These are phyloP conservation scores for Kazachstania sp. DNA, from an alignment of 1,139 yeast species.

Conservation along the genomic window DNA sequence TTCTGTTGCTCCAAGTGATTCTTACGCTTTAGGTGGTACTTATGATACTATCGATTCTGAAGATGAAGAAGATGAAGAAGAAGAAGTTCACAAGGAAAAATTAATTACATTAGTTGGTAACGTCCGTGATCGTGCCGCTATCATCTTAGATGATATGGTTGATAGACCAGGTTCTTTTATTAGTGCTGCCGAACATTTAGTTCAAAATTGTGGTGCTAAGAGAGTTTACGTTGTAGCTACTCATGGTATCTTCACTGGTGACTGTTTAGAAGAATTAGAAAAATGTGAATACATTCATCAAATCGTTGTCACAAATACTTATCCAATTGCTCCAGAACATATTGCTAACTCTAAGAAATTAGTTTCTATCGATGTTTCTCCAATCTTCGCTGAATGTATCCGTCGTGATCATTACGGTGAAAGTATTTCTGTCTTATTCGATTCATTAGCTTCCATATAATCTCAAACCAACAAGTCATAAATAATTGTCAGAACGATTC, in stretches of 20 bases:
- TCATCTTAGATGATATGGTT: conserved; percentile 92
- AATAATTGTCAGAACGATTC: background rate
- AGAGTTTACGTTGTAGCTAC: conserved; percentile 88
- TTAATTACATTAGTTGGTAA: conserved; percentile 94
- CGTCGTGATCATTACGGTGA: conserved; percentile 98
- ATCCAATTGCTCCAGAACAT: conserved; percentile 66
- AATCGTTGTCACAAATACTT: conserved; percentile 91
- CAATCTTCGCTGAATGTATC: conserved; percentile 95
- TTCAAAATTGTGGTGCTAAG: conserved; percentile 91
- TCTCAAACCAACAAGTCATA: background rate
- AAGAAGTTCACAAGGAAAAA: conserved; percentile 63
- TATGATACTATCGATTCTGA: conserved; percentile 76
- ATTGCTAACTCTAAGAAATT: conserved; percentile 54
- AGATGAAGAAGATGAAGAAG: conserved; percentile 74
- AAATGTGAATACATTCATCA: conserved; percentile 72
- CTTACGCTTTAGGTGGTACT: conserved; percentile 68
- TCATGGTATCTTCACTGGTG: conserved; percentile 87
- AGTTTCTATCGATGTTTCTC: conserved; percentile 84
- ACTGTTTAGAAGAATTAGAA: conserved; percentile 72
- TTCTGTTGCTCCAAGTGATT: conserved; percentile 20
- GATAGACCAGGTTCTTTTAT: conserved; percentile 90
- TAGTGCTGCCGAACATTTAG: conserved; percentile 95
- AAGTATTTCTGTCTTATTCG: conserved; percentile 84
- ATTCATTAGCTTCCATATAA: conserved; percentile 61
- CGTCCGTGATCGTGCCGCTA: conserved; percentile 83